Conservation (phyloP, 1,284 basidiomycete genomes). For the Cerioporus squamosus region DNA sequence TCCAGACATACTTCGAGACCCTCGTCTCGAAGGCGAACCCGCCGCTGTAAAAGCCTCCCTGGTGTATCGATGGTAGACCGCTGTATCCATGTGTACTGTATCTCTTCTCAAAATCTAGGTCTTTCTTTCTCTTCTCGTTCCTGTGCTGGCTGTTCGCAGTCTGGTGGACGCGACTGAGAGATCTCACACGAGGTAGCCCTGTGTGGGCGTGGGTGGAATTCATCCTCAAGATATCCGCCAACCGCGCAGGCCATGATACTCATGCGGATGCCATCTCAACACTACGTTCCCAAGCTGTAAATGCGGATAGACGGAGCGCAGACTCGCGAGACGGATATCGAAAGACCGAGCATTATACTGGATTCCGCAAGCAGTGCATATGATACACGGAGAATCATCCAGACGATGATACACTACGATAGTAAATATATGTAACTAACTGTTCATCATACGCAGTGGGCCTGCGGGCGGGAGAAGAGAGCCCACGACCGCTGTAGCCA, state of each 20-base stretch:
- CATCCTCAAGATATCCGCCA: too few relatives aligned
- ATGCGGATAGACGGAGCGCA: too few relatives aligned
- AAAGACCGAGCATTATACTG: slow-evolving; percentile 14
- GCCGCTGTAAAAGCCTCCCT: slow-evolving; percentile 42
- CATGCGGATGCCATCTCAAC: too few relatives aligned
- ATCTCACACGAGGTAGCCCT: too few relatives aligned
- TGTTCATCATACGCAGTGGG: neutral
- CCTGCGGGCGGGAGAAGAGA: too few relatives aligned
- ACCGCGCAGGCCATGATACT: too few relatives aligned
- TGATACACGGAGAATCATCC: slow-evolving; percentile 20
- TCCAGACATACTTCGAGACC: slow-evolving; percentile 63
- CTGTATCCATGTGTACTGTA: slow-evolving; percentile 16
- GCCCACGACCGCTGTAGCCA: too few relatives aligned
- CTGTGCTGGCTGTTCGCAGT: too few relatives aligned
- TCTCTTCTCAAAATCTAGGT: slow-evolving; percentile 14
- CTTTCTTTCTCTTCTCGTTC: neutral
- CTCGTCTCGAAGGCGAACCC: slow-evolving; percentile 60
- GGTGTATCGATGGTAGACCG: slow-evolving; percentile 1
- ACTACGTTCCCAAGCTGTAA: too few relatives aligned
- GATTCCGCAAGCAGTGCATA: slow-evolving; percentile 16
- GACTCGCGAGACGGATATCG: neutral
- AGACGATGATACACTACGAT: slow-evolving; percentile 20
- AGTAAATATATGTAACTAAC: neutral
- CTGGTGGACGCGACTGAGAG: too few relatives aligned
- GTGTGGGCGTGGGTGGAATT: too few relatives aligned